Percentiles rank a stretch among this genome's conserved stretches.
Conservation (phyloP, 805 yeast genomes). For the Ogataea philodendri region DNA sequence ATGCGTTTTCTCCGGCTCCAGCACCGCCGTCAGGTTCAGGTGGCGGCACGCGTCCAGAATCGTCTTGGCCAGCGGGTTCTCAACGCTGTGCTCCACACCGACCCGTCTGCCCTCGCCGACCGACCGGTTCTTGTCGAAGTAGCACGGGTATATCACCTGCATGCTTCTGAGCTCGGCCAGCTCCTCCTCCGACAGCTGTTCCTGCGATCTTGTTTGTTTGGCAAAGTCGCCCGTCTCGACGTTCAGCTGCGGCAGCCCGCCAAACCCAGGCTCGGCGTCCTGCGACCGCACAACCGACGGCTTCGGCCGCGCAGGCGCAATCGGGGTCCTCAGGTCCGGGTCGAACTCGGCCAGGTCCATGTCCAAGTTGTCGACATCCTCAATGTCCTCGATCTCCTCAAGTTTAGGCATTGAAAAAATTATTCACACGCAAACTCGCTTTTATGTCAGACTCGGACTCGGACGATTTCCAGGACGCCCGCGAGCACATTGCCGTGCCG, state of each 20-base stretch:
- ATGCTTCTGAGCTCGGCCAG: constrained; percentile 62
- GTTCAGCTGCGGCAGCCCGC: neutral
- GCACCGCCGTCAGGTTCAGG: constrained; percentile 37
- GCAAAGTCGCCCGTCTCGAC: constrained; percentile 14
- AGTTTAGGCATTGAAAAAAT: constrained; percentile 52
- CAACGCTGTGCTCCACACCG: constrained; percentile 62
- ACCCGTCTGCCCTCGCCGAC: constrained; percentile 85
- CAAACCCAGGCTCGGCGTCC: constrained; percentile 1
- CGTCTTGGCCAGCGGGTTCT: constrained; percentile 83
- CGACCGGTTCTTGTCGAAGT: constrained; percentile 77
- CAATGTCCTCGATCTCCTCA: constrained; percentile 75
- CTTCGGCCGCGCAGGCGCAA: constrained; percentile 62
- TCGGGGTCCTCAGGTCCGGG: constrained; percentile 61
- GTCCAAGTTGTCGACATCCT: constrained; percentile 87
- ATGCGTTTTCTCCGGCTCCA: constrained; percentile 82
- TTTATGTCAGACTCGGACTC: constrained; percentile 11
- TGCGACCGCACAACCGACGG: constrained; percentile 45
- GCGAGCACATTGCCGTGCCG: constrained; percentile 8
- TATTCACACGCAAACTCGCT: constrained; percentile 1
- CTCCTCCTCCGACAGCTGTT: constrained; percentile 50
- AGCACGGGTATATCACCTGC: constrained; percentile 85
- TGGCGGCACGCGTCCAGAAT: constrained; percentile 65
- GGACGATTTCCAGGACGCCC: constrained; percentile 16
- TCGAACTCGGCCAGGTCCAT: constrained; percentile 93
- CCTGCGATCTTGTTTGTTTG: constrained; percentile 16